Evolutionary conservation across 352 stramenopile species (phyloP).

Genomic region (Phytophthora pini): DNA sequence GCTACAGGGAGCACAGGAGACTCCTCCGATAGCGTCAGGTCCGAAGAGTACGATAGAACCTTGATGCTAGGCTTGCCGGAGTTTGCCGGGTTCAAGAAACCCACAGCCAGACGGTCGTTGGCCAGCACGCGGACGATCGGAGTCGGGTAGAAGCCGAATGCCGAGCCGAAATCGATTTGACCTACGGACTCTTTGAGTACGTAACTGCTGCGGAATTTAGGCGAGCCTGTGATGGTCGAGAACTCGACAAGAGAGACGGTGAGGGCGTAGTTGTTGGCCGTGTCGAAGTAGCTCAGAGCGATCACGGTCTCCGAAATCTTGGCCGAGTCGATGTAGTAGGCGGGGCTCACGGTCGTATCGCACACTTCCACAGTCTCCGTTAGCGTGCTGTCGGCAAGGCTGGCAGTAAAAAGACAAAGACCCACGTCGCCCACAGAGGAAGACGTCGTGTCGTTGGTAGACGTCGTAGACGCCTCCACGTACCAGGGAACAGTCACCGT

Average conservation of each 20-base stretch:
- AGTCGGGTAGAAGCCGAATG: slow-evolving; percentile 73
- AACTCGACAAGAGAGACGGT: slow-evolving; percentile 77
- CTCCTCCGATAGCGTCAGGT: slow-evolving; percentile 54
- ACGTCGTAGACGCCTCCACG: slow-evolving; percentile 43
- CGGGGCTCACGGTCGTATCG: slow-evolving; percentile 60
- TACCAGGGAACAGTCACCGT: slow-evolving; percentile 77
- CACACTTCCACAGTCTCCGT: slow-evolving; percentile 46
- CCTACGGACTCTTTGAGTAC: slow-evolving; percentile 67
- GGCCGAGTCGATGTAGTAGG: slow-evolving; percentile 78
- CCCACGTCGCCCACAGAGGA: slow-evolving; percentile 47
- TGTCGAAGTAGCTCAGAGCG: slow-evolving; percentile 75
- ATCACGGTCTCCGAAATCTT: slow-evolving; percentile 68
- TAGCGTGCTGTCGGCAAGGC: slow-evolving; percentile 33
- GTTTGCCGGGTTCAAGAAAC: slow-evolving; percentile 83
- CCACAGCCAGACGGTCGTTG: slow-evolving; percentile 63
- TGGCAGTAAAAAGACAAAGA: slow-evolving; percentile 67
- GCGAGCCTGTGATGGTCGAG: slow-evolving; percentile 52
- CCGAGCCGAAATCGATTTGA: slow-evolving; percentile 72
- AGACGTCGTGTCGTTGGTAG: slow-evolving; percentile 58
- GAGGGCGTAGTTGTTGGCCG: slow-evolving; percentile 76
- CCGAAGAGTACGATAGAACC: slow-evolving; percentile 69
- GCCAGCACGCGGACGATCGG: slow-evolving; percentile 59
- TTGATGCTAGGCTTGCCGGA: slow-evolving; percentile 76
- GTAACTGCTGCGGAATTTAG: slow-evolving; percentile 76
- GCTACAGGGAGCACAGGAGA: slow-evolving; percentile 72